Base-by-base conservation (phyloP, 2,329 filamentous ascomycete species). In the Monosporascus sp. region DNA sequence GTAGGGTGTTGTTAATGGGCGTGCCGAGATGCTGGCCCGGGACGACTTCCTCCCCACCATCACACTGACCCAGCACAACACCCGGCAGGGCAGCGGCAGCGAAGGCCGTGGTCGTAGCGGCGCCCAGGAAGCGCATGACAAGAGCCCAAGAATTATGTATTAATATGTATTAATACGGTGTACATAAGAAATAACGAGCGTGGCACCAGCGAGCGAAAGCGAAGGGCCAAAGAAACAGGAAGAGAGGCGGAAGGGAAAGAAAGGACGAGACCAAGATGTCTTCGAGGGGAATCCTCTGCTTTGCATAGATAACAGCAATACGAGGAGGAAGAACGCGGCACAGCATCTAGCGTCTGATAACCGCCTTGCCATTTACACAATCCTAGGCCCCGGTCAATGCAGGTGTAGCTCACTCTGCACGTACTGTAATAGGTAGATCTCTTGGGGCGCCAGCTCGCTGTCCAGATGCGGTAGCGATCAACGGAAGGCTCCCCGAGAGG, bases 21-120 rank as follows among this genome's bases (percentile, higher is more conserved):
- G 50, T 52, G 6, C 50, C 50, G 24, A 39, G 17, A 18, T 48
- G 48, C 41, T 52, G 50, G 18, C 35, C 50, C 17, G 50, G 50
- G 9, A n/a, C 18, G 3, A 52, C 46, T 17, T 52, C 50, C 17
- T 41, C 43, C 41, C 41, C 41, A 7, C n/a, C 24, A 15, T 25
- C 22, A 24, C 43, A 46, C 43, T 46, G 43, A 17, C 22, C 43
- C n/a, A 46, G 24, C 17, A 14, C 43, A 5, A n/a, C n/a, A 6
- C 22, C 24, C 8, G 24, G 22, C 22, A 25, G 14, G 41, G 14
- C 18, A 24, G 24, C 43, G 11, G 43, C 43, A 6, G 7, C 22
- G 24, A 18, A 15, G 24, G 22, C 20, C 5, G 24, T 24, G 6
- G 43, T n/a, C 20, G 22, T 35, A 14, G 31, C 24, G 43, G 11